Evolutionary conservation across 768 basidiomycete species (phyloP).

Genomic region (Agrocybe pediades): DNA sequence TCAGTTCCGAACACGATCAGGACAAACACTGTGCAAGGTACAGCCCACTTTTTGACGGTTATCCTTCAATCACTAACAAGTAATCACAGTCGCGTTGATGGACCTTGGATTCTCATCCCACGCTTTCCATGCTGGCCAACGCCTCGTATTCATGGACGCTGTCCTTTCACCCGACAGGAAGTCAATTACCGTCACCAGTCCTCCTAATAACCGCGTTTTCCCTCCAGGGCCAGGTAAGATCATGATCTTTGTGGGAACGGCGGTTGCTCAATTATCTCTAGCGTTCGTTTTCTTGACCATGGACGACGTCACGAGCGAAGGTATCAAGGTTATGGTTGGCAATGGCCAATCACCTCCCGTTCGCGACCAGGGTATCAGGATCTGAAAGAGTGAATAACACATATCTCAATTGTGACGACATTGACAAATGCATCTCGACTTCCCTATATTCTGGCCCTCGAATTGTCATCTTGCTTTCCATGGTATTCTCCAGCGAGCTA

Average conservation of each 20-base stretch:
- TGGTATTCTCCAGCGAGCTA: no score
- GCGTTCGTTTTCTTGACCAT: conserved; percentile 30
- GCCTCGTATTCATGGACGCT: conserved; percentile 35
- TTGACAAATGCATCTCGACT: no score
- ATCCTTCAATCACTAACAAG: neutral
- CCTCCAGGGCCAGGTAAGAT: conserved; percentile 38
- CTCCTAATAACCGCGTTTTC: conserved; percentile 33
- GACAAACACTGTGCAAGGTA: conserved; percentile 29
- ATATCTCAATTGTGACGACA: no score
- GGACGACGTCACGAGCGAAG: conserved; percentile 36
- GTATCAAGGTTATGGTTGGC: conserved; percentile 37
- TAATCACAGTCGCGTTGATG: conserved; percentile 28
- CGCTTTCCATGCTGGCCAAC: conserved; percentile 37
- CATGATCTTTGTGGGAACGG: neutral
- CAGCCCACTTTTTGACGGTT: neutral
- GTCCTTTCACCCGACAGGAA: conserved; percentile 28
- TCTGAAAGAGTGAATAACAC: no score
- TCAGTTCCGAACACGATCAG: conserved; percentile 27
- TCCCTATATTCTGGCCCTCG: no score
- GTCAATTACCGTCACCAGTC: conserved; percentile 31
- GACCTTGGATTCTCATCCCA: conserved; percentile 42
- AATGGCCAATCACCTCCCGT: conserved; percentile 38
- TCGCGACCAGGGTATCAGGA: conserved; percentile 24
- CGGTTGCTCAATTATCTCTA: neutral
- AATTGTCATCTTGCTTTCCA: no score